phyloP scores from a whole-genome alignment of 805 yeast genomes.

The Zygosaccharomyces bailii region DNA sequence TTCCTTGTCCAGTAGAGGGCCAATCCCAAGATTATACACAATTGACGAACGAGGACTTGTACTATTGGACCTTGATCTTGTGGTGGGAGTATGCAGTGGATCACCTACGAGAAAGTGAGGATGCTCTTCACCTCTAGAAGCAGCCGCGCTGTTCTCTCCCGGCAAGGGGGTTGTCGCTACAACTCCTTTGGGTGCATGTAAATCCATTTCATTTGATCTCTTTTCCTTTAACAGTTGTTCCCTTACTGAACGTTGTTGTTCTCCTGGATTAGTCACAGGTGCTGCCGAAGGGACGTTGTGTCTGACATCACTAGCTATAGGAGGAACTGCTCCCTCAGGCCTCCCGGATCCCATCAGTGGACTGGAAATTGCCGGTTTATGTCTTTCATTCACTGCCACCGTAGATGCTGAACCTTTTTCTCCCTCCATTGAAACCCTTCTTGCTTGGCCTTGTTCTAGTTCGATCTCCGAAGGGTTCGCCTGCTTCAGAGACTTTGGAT shows the following conservation, averaged over 20 bases:
- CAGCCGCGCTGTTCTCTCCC: not conserved
- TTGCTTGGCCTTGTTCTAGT: constrained; percentile 8
- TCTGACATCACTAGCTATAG: constrained; percentile 5
- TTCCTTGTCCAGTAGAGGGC: constrained; percentile 10
- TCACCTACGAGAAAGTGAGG: constrained; percentile 77
- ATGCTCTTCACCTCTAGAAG: constrained; percentile 48
- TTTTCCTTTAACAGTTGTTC: constrained; percentile 7
- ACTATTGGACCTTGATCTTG: constrained; percentile 23
- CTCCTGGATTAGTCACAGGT: not conserved
- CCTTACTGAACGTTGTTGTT: constrained; percentile 11
- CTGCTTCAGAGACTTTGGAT: constrained; percentile 23
- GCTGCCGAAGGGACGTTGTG: not conserved
- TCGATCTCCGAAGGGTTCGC: constrained; percentile 10
- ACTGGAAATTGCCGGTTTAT: constrained; percentile 12
- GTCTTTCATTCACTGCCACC: constrained; percentile 4
- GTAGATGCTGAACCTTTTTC: constrained; percentile 7
- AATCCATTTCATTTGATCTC: not conserved
- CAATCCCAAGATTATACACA: constrained; percentile 7
- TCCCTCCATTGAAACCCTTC: constrained; percentile 15
- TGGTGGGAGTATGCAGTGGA: constrained; percentile 44
- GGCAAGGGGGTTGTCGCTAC: not conserved
- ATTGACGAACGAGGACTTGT: constrained; percentile 24
- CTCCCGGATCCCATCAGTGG: constrained; percentile 11
- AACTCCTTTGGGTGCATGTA: not conserved
- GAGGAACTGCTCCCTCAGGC: constrained; percentile 5